Evolutionary conservation across 495 filamentous ascomycete genomes (phyloP), one percentile per base, ranked within the genome.

Genomic region (Annulohypoxylon nitens): DNA sequence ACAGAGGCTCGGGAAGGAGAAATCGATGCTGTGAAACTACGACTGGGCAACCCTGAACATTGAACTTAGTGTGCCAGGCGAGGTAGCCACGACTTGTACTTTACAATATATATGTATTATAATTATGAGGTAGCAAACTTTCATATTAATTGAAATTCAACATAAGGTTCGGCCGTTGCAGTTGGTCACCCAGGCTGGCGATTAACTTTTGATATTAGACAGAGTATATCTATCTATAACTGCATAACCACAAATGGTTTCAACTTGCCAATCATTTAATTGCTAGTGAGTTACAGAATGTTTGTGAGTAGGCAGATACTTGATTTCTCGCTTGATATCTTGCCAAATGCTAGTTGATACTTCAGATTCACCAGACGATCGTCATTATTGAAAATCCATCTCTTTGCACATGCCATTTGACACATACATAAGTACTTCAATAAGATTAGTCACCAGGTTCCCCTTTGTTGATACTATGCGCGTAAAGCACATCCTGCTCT

Each of bases 1-100:
- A 67, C 69, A 72, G 34, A 58, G 53, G 58, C 39, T 62, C 41
- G 39, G 45, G 50, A 67, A 67, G 69, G 69, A 67, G 63, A 58
- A 72, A 62, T 63, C 23, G 39, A 72, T 54, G 47, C 50, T 12
- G 61, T 70, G 67, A 36, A 64, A 70, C 67, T 62, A 34, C 34
- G 26, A 43, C 39, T 43, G 4, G 39, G 12, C 12, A 9, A n/a
- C 11, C 39, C 14, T 43, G 39, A 43, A 43, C 12, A 47, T 47
- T 47, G 4, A 30, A 30, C 30, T 30, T 5, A 47, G n/a, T 47
- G n/a, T 9, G 18, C 43, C n/a, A 47, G 43, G 16, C 18, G 4
- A 16, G 43, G 0, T 18, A 26, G 48, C 20, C 23, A 51, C 30
- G 5, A 30, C 30, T 6, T 30, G 30, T 30, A 30, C 30, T 30